A percentile compares a stretch with the other conserved stretches of the same genome.
phyloP scores from a whole-genome alignment of 352 stramenopile species.

The Globisporangium splendens region DNA sequence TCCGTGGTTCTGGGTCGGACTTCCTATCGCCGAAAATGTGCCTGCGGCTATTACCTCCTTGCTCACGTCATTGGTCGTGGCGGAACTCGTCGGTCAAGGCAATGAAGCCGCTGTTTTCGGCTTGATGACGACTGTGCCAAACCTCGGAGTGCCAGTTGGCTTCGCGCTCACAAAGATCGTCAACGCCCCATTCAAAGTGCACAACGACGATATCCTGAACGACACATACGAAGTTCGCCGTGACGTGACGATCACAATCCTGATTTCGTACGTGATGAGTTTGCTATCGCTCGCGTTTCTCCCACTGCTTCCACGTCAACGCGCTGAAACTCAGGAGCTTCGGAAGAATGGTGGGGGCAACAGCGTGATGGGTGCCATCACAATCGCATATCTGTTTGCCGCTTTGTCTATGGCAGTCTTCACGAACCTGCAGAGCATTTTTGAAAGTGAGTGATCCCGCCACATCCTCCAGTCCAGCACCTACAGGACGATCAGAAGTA shows the following conservation, averaged over 20 bases:
- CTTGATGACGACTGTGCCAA: conserved; percentile 37
- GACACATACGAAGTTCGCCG: conserved; percentile 24
- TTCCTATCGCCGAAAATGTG: conserved; percentile 29
- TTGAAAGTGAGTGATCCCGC: conserved; percentile 9
- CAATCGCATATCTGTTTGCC: conserved; percentile 29
- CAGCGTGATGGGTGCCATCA: conserved; percentile 22
- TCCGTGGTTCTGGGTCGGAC: conserved; percentile 44
- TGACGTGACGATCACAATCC: conserved; percentile 42
- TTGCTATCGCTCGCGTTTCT: conserved; percentile 28
- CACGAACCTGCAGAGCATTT: conserved; percentile 41
- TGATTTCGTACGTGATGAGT: conserved; percentile 32
- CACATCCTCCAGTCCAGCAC: too few relatives aligned
- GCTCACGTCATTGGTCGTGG: conserved; percentile 30
- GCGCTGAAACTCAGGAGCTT: conserved; percentile 30
- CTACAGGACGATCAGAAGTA: too few relatives aligned
- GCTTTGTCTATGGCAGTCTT: conserved; percentile 30
- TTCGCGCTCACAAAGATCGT: conserved; percentile 31
- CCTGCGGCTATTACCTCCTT: conserved; percentile 37
- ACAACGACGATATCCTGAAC: conserved; percentile 22
- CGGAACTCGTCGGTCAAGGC: conserved; percentile 36
- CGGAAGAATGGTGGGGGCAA: conserved; percentile 17
- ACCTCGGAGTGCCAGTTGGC: conserved; percentile 30
- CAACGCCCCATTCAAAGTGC: conserved; percentile 31
- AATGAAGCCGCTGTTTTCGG: conserved; percentile 48
- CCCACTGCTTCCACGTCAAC: conserved; percentile 36